Percentiles rank a stretch among this genome's conserved stretches.
These are phyloP conservation scores for Fremontodendron californicum DNA, from an alignment of 345 rosid species.

Conservation along the genomic window DNA sequence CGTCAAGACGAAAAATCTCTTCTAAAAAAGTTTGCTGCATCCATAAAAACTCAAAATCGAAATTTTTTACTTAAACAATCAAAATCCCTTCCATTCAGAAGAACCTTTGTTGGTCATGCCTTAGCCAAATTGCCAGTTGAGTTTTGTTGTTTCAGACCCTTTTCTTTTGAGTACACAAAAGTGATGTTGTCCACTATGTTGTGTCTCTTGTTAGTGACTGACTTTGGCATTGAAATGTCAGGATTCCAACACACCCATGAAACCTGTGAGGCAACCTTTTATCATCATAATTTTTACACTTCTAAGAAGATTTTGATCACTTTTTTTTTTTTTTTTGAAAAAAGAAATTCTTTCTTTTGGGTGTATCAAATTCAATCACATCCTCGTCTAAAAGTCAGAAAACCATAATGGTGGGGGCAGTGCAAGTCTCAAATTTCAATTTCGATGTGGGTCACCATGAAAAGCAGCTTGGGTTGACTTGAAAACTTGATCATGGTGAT, in stretches of 20 bases:
- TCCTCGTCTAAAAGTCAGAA: neutral
- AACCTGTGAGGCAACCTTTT: slow-evolving; percentile 9
- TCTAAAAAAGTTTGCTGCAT: too few relatives aligned
- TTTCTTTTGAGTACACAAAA: neutral
- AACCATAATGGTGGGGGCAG: neutral
- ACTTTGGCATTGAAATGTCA: neutral
- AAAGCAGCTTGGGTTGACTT: neutral
- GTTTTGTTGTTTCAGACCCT: neutral
- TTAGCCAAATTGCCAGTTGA: neutral
- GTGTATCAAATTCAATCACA: neutral
- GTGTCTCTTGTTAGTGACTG: neutral
- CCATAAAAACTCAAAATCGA: too few relatives aligned
- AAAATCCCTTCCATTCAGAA: too few relatives aligned
- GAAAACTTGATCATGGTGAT: neutral
- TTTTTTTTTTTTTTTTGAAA: neutral
- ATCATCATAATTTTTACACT: slow-evolving; percentile 6
- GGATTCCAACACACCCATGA: slow-evolving; percentile 2
- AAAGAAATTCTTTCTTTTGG: neutral
- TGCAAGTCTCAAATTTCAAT: neutral
- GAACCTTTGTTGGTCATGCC: too few relatives aligned
- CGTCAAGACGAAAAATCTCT: too few relatives aligned
- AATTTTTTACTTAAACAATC: too few relatives aligned
- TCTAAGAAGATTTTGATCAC: slow-evolving; percentile 1
- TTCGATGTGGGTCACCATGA: neutral
- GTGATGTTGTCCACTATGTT: slow-evolving; percentile 15